Percentiles rank a stretch among this genome's conserved stretches.
Evolutionary conservation across 352 stramenopile genomes (phyloP).

Genomic region (Saprolegnia diclina): DNA sequence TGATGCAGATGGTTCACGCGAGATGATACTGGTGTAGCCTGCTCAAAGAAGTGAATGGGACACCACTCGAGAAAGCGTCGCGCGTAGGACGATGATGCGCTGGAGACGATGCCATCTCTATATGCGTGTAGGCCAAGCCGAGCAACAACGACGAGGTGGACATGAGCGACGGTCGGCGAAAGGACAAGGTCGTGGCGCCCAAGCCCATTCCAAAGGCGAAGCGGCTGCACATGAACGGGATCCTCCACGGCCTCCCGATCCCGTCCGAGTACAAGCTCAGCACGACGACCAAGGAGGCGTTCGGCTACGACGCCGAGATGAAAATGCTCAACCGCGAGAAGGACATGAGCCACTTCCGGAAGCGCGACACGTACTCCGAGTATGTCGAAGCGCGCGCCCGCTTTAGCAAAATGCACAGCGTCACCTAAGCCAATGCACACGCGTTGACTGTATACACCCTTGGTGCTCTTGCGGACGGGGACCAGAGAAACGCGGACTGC

Average conservation of each 20-base stretch:
- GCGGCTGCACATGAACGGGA: slow-evolving; percentile 71
- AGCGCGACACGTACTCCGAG: slow-evolving; percentile 81
- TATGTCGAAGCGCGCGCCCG: slow-evolving; percentile 82
- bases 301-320: slow-evolving; percentile 70
- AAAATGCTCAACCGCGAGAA: slow-evolving; percentile 69
- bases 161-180: background rate
- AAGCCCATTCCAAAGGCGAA: slow-evolving; percentile 31
- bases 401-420: slow-evolving; percentile 87
- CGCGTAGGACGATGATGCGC: background rate
- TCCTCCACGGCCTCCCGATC: slow-evolving; percentile 53
- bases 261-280: slow-evolving; percentile 32
- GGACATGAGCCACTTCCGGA: slow-evolving; percentile 65
- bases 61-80: background rate
- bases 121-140: background rate
- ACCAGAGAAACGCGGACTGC: no score
- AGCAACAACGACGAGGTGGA: slow-evolving; percentile 17
- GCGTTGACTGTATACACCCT: no score
- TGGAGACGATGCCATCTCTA: background rate
- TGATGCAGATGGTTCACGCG: background rate
- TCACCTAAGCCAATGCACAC: slow-evolving; percentile 42
- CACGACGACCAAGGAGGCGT: slow-evolving; percentile 43
- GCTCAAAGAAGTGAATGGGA: slow-evolving; percentile 8
- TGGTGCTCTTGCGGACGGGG: no score
- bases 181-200: background rate
- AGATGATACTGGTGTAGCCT: background rate